Evolutionary conservation across 768 basidiomycete species (phyloP).

Genomic region (Hortiboletus campestris): DNA sequence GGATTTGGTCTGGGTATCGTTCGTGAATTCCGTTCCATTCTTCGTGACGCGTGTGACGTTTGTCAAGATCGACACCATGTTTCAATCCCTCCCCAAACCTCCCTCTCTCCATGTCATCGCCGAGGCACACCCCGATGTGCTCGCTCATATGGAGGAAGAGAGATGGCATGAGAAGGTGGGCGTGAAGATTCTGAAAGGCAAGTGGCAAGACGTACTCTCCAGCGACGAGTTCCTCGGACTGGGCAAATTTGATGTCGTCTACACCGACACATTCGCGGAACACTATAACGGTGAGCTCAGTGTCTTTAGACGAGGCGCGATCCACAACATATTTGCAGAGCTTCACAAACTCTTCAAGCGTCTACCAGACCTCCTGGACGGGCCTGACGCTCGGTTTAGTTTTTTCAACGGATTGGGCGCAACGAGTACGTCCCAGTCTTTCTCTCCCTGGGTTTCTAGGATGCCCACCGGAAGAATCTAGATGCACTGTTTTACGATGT

Average conservation of each 20-base stretch:
- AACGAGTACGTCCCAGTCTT: slow-evolving; percentile 59
- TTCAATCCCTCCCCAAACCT: slow-evolving; percentile 59
- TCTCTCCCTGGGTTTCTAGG: neutral
- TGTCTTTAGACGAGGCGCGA: neutral
- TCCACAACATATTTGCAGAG: slow-evolving; percentile 35
- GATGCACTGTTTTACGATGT: slow-evolving; percentile 90
- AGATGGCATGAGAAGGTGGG: slow-evolving; percentile 80
- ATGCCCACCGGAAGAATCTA: slow-evolving; percentile 30
- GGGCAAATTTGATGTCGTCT: slow-evolving; percentile 86
- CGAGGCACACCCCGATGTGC: slow-evolving; percentile 91
- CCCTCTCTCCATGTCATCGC: slow-evolving; percentile 85
- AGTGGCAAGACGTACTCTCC: slow-evolving; percentile 88
- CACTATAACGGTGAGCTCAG: slow-evolving; percentile 59
- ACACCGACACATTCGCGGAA: slow-evolving; percentile 93
- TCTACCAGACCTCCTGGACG: slow-evolving; percentile 72
- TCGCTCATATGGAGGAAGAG: slow-evolving; percentile 69
- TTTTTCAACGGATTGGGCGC: slow-evolving; percentile 99
- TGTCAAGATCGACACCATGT: slow-evolving; percentile 74
- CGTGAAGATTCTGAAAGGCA: slow-evolving; percentile 81
- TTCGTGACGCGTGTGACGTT: slow-evolving; percentile 4
- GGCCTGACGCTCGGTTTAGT: slow-evolving; percentile 76
- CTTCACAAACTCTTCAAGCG: slow-evolving; percentile 79
- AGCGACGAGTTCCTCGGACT: slow-evolving; percentile 52
- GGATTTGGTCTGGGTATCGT: slow-evolving; percentile 96
- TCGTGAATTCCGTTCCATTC: slow-evolving; percentile 22